Evolutionary conservation across 1,284 basidiomycete genomes (phyloP).

Genomic region (Cryptococcus wingfieldii): DNA sequence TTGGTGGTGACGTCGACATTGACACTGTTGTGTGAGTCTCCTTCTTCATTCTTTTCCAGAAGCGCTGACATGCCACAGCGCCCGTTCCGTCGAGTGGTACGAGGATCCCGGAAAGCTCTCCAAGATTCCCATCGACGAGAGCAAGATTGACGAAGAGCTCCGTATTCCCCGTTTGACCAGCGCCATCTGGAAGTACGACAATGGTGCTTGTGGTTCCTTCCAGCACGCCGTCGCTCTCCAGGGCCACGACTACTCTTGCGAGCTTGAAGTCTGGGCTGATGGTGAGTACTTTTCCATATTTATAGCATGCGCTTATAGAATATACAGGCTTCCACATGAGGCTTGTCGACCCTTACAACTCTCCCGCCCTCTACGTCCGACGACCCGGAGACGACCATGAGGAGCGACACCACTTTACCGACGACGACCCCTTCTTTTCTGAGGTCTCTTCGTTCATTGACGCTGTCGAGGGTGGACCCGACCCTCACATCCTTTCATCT

Average conservation of each 20-base stretch:
- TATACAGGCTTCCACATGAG: conserved; percentile 50
- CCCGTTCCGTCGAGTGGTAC: conserved; percentile 85
- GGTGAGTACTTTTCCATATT: conserved; percentile 57
- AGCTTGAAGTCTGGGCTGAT: conserved; percentile 86
- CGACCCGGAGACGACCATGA: conserved; percentile 79
- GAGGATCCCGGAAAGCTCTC: conserved; percentile 81
- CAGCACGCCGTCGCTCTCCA: conserved; percentile 84
- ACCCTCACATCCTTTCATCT: conserved; percentile 44
- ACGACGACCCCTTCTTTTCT: conserved; percentile 91
- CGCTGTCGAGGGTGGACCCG: conserved; percentile 59
- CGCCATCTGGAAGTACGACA: conserved; percentile 73
- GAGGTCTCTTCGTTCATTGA: conserved; percentile 81
- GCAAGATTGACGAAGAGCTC: conserved; percentile 45
- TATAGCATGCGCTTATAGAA: conserved; percentile 6
- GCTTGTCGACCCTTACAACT: conserved; percentile 72
- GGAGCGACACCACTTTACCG: conserved; percentile 64
- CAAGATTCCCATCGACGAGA: conserved; percentile 59
- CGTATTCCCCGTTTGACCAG: conserved; percentile 49
- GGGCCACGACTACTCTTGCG: conserved; percentile 85
- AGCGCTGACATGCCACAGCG: conserved; percentile 38
- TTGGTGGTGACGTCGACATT: conserved; percentile 94
- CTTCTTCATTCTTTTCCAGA: neutral
- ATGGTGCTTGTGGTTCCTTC: conserved; percentile 83
- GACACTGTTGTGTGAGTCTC: conserved; percentile 58
- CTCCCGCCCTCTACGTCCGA: conserved; percentile 76